Percentiles rank a stretch among this genome's conserved stretches.
These are phyloP conservation scores for Endocarpon pusillum DNA, from an alignment of 495 filamentous ascomycete genomes.

Conservation along the genomic window DNA sequence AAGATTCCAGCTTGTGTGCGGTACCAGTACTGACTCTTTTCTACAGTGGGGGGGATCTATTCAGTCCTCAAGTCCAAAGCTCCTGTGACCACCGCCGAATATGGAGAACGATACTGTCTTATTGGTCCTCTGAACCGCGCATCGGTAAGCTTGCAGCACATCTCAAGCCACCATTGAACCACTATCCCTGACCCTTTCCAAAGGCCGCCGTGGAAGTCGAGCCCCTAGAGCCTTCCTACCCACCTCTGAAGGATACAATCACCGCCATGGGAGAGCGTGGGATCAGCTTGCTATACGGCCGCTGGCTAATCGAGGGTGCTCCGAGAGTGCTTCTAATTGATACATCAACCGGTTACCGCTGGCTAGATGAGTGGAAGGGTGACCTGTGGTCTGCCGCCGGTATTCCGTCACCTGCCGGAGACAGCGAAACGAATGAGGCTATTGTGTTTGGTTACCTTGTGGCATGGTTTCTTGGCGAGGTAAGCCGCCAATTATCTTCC, in stretches of 20 bases:
- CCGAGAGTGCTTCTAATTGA: slow-evolving; percentile 89
- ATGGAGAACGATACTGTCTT: slow-evolving; percentile 91
- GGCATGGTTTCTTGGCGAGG: slow-evolving; percentile 96
- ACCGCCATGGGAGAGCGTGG: slow-evolving; percentile 79
- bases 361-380: slow-evolving; percentile 90
- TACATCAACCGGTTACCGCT: slow-evolving; percentile 78
- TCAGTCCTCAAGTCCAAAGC: slow-evolving; percentile 98
- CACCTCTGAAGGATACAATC: slow-evolving; percentile 65
- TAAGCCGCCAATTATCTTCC: slow-evolving; percentile 25
- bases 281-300: slow-evolving; percentile 77
- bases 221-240: slow-evolving; percentile 67
- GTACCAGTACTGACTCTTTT: slow-evolving; percentile 3
- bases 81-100: slow-evolving; percentile 91
- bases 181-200: slow-evolving; percentile 2
- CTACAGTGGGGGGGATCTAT: slow-evolving; percentile 87
- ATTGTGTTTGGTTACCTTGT: slow-evolving; percentile 96
- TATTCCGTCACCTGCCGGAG: slow-evolving; percentile 77
- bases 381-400: slow-evolving; percentile 89
- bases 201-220: slow-evolving; percentile 93
- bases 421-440: slow-evolving; percentile 92
- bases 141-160: slow-evolving; percentile 40
- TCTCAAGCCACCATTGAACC: slow-evolving; percentile 2
- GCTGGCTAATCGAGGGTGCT: slow-evolving; percentile 95
- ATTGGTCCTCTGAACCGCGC: slow-evolving; percentile 85
- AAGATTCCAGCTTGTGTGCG: slow-evolving; percentile 1